These are phyloP conservation scores for Rhizophagus sp. DNA, from an alignment of 192 early-diverging fungal species.

Conservation along the genomic window DNA sequence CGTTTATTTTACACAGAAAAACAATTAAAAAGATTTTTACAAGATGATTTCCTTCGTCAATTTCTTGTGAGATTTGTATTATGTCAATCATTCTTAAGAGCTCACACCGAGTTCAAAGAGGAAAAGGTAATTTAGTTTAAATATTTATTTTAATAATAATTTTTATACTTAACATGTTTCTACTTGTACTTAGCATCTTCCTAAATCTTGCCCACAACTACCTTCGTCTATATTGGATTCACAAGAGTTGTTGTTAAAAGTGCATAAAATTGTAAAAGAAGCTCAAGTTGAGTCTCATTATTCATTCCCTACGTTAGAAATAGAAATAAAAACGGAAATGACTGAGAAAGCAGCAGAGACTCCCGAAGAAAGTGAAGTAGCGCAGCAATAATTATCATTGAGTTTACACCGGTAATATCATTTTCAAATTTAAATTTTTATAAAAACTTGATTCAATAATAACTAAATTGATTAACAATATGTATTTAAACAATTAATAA, in stretches of 20 bases:
- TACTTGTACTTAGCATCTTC: constrained; percentile 58
- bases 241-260: constrained; percentile 58
- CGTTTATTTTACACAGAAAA: constrained; percentile 36
- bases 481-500: too few species aligned
- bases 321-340: not conserved
- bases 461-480: too few species aligned
- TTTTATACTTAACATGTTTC: not conserved
- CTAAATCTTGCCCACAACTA: constrained; percentile 63
- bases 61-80: constrained; percentile 86
- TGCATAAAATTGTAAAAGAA: constrained; percentile 47
- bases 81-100: constrained; percentile 65
- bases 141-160: not conserved
- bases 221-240: constrained; percentile 59
- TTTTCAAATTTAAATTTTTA: not conserved
- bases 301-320: constrained; percentile 21
- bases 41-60: constrained; percentile 91
- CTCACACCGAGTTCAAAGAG: constrained; percentile 63
- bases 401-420: not conserved
- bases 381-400: not conserved
- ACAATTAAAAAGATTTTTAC: constrained; percentile 67
- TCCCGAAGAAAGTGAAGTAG: not conserved
- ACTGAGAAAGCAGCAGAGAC: not conserved
- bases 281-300: constrained; percentile 15
- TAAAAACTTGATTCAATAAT: too few species aligned
- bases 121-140: constrained; percentile 47